These are phyloP conservation scores for Ophiostoma ips DNA, from an alignment of 2,329 filamentous ascomycete species.

Conservation along the genomic window DNA sequence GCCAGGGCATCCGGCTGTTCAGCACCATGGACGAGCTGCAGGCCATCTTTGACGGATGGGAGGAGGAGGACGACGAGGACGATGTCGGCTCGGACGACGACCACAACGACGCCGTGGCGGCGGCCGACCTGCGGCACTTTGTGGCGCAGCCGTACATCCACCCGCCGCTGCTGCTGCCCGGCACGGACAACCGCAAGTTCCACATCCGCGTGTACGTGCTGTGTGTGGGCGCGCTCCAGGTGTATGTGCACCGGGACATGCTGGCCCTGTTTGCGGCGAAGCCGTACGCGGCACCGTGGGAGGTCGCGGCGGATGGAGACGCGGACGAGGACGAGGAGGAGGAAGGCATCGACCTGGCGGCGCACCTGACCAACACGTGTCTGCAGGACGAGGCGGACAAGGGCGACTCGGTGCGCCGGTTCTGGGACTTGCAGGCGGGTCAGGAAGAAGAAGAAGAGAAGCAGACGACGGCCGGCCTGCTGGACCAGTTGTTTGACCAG, in stretches of 20 bases:
- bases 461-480: slow-evolving; percentile 16
- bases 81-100: slow-evolving; percentile 37
- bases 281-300: slow-evolving; percentile 53
- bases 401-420: slow-evolving; percentile 47
- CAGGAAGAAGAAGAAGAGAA: slow-evolving; percentile 4
- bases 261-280: slow-evolving; percentile 79
- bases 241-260: slow-evolving; percentile 85
- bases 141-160: slow-evolving; percentile 91
- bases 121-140: slow-evolving; percentile 89
- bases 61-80: slow-evolving; percentile 51
- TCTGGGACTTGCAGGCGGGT: slow-evolving; percentile 53
- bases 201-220: slow-evolving; percentile 89
- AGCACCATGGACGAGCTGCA: slow-evolving; percentile 73
- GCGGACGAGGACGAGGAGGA: slow-evolving; percentile 23
- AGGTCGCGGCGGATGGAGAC: slow-evolving; percentile 8
- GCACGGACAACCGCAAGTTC: slow-evolving; percentile 62
- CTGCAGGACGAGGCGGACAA: slow-evolving; percentile 51
- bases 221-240: slow-evolving; percentile 59
- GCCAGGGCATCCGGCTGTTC: slow-evolving; percentile 85
- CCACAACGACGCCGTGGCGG: slow-evolving; percentile 49
- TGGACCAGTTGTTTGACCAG: slow-evolving; percentile 53
- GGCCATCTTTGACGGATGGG: slow-evolving; percentile 83
- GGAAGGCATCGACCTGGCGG: slow-evolving; percentile 26
- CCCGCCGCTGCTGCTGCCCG: slow-evolving; percentile 61
- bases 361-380: slow-evolving; percentile 91